Conservation (phyloP, 139 green algal genomes). For the Closterium sp. region DNA sequence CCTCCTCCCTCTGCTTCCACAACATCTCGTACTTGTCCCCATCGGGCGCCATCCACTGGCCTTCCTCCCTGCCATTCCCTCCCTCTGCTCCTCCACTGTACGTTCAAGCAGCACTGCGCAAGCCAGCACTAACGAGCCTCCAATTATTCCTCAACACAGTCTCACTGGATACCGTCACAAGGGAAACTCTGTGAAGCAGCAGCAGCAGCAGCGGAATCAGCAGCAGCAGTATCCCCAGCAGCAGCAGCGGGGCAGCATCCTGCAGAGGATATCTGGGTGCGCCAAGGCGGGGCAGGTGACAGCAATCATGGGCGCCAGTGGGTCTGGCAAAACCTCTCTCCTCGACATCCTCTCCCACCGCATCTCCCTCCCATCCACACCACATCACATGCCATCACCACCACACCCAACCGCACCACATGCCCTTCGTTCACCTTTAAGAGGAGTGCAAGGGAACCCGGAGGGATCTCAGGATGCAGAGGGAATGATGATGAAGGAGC, state of each 20-base stretch:
- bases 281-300: conserved; percentile 63
- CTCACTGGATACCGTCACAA: neutral
- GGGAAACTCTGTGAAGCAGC: neutral
- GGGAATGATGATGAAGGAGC: no score
- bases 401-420: no score
- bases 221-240: neutral
- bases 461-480: no score
- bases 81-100: neutral
- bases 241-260: conserved; percentile 9
- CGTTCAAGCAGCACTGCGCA: neutral
- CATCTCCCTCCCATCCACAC: neutral
- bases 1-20: neutral
- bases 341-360: conserved; percentile 63
- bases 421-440: neutral
- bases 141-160: neutral
- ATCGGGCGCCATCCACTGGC: neutral
- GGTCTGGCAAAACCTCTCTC: conserved; percentile 79
- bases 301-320: conserved; percentile 74
- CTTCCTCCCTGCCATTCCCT: neutral
- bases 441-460: no score
- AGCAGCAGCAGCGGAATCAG: neutral
- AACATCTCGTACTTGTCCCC: neutral
- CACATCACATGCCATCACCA: no score
- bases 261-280: conserved; percentile 32
- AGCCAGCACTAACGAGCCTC: neutral